These are phyloP conservation scores for Groenewaldozyma sp. DNA, from an alignment of 1,139 yeast genomes.

Conservation along the genomic window DNA sequence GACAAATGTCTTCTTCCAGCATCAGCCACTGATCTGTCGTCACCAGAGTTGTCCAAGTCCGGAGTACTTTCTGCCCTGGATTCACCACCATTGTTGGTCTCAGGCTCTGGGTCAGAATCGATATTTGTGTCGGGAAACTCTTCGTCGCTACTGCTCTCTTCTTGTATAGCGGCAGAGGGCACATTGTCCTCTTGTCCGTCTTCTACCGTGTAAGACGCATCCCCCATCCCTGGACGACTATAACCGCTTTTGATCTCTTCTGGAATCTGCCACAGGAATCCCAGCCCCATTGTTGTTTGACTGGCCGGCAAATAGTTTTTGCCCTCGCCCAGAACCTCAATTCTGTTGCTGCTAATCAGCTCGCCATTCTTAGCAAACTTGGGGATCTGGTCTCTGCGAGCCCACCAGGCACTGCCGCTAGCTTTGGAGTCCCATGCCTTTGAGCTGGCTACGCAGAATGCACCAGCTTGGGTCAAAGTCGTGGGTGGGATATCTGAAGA, in stretches of 20 bases:
- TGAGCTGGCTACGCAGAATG: slow-evolving; percentile 61
- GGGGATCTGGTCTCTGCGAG: slow-evolving; percentile 54
- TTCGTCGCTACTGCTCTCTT: slow-evolving; percentile 7
- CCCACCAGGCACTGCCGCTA: slow-evolving; percentile 78
- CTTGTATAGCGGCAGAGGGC: slow-evolving; percentile 3
- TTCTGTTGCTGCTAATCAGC: slow-evolving; percentile 54
- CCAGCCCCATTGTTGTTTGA: slow-evolving; percentile 84
- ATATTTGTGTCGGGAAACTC: slow-evolving; percentile 7
- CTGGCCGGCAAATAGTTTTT: slow-evolving; percentile 69
- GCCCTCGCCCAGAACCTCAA: slow-evolving; percentile 45
- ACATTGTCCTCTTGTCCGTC: slow-evolving; percentile 8
- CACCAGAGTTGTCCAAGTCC: neutral
- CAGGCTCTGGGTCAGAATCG: slow-evolving; percentile 2
- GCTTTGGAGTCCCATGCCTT: slow-evolving; percentile 86
- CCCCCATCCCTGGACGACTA: slow-evolving; percentile 24
- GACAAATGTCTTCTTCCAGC: slow-evolving; percentile 10
- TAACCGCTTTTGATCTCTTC: slow-evolving; percentile 42
- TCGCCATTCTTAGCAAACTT: slow-evolving; percentile 59
- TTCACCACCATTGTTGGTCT: slow-evolving; percentile 6
- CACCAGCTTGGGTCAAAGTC: slow-evolving; percentile 84
- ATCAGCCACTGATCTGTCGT: neutral
- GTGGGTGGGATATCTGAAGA: slow-evolving; percentile 62
- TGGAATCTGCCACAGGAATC: slow-evolving; percentile 64
- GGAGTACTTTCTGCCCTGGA: slow-evolving; percentile 6
- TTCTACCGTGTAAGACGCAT: slow-evolving; percentile 6